These are phyloP conservation scores for Cyclotella baltica DNA, from an alignment of 108 stramenopile genomes.

Conservation along the genomic window DNA sequence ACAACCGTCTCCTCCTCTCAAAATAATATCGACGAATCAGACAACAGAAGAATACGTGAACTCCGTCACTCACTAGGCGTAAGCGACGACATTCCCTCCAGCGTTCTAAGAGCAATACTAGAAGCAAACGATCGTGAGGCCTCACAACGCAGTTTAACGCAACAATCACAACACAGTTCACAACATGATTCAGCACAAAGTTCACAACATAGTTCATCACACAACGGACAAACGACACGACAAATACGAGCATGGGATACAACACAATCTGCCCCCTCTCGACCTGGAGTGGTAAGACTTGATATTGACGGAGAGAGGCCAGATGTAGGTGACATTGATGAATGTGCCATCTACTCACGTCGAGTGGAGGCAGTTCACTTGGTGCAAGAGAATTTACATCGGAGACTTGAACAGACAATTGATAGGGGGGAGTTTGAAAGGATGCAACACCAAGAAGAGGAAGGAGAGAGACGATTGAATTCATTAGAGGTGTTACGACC, in stretches of 20 bases:
- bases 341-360: slow-evolving; percentile 7
- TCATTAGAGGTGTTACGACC: slow-evolving; percentile 7
- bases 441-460: slow-evolving; percentile 24
- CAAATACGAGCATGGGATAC: slow-evolving; percentile 6
- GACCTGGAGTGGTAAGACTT: slow-evolving; percentile 20
- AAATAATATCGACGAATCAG: not conserved
- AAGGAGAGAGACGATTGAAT: slow-evolving; percentile 21
- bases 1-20: not conserved
- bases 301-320: not conserved
- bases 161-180: not conserved
- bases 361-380: slow-evolving; percentile 22
- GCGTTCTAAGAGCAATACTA: slow-evolving; percentile 19
- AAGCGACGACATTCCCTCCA: slow-evolving; percentile 1
- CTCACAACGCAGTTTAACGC: not conserved
- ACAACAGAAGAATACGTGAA: slow-evolving; percentile 5
- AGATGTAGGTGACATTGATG: slow-evolving; percentile 9
- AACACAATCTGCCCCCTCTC: slow-evolving; percentile 28
- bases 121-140: slow-evolving; percentile 16
- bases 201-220: not conserved
- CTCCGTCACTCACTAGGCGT: slow-evolving; percentile 12
- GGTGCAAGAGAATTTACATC: slow-evolving; percentile 22
- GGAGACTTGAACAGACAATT: slow-evolving; percentile 12
- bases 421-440: slow-evolving; percentile 14
- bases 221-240: not conserved
- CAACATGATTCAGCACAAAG: not conserved